Base-by-base conservation (phyloP, 441 rosid species). In the Manihot esculenta region DNA sequence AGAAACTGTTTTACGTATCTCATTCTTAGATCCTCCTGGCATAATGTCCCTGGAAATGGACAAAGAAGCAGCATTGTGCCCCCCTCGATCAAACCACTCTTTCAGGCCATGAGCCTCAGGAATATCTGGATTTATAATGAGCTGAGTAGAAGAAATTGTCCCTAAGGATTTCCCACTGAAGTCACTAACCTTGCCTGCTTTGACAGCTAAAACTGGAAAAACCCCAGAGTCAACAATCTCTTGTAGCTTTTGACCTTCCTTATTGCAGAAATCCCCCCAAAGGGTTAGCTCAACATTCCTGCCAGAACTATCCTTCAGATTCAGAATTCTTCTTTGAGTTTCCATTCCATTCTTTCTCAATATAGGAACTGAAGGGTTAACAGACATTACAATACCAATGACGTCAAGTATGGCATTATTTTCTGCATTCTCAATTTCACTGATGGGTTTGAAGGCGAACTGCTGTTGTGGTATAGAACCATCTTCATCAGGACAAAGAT, bases 301-400 rank as follows among this genome's bases (percentile, higher is more conserved):
- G 26, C 87, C 94, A 30, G 96, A 86, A 66, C 81, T 82, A 84
- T 90, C 96, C 84, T 86, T 92, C 62, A 92, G 75, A 75, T 83
- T 86, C 76, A 93, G 75, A 77, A 72, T 74, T 78, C 92, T 83
- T 85, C 89, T 87, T 81, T 93, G 93, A 47, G 97, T 92, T 87
- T 93, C 98, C 89, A 84, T 85, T 44, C 97, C 98, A 74, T 92
- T 92, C 84, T 90, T 92, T 78, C 92, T 89, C 82, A 87, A 64
- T 68, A 87, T 84, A 30, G 96, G 85, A 65, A 88, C 87, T 0
- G 90, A 82, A 65, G 92, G 94, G 65, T 83, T 88, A 62, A 89
- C 87, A 68, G 85, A 82, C 74, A 76, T 80, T 72, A 89, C 95
- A 47, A 88, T 75, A 61, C 91, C 94, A 74, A 89, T 85, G 62